Percentiles rank a stretch among this genome's conserved stretches.
Conservation (phyloP, 2,329 filamentous ascomycete genomes). For the Beauveria bassiana region DNA sequence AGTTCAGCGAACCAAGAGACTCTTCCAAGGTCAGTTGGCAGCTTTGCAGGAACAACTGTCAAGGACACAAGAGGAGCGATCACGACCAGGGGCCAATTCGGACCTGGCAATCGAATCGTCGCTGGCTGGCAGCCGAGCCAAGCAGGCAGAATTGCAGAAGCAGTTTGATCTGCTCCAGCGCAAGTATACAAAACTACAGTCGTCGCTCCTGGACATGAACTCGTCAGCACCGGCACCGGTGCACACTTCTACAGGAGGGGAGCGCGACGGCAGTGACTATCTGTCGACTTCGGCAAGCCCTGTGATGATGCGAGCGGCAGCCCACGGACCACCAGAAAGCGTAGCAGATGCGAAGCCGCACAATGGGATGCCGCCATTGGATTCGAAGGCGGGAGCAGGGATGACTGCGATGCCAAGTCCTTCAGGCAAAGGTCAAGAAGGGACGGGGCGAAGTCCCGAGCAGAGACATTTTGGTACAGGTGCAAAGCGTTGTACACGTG, state of each 20-base stretch:
- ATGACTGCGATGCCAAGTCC: slow-evolving; percentile 28
- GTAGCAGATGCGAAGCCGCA: slow-evolving; percentile 32
- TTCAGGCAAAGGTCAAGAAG: slow-evolving; percentile 15
- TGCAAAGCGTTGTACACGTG: not conserved
- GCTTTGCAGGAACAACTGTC: slow-evolving; percentile 38
- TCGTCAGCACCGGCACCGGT: slow-evolving; percentile 23
- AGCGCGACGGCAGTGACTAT: slow-evolving; percentile 25
- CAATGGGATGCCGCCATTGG: slow-evolving; percentile 36
- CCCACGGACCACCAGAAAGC: slow-evolving; percentile 33
- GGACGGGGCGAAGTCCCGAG: slow-evolving; percentile 26
- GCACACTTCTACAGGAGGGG: slow-evolving; percentile 10
- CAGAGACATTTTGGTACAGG: slow-evolving; percentile 34
- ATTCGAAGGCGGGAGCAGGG: slow-evolving; percentile 23
- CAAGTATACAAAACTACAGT: slow-evolving; percentile 46
- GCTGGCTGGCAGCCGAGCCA: slow-evolving; percentile 43
- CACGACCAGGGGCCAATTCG: slow-evolving; percentile 20
- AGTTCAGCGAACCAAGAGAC: slow-evolving; percentile 31
- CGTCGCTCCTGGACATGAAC: slow-evolving; percentile 40
- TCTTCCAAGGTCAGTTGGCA: slow-evolving; percentile 42
- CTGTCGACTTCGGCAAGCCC: slow-evolving; percentile 32
- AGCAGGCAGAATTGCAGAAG: slow-evolving; percentile 46
- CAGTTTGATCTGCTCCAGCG: slow-evolving; percentile 41
- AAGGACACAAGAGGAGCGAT: slow-evolving; percentile 25
- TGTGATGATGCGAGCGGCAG: slow-evolving; percentile 27
- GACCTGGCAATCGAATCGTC: slow-evolving; percentile 35